Evolutionary conservation across 2,329 filamentous ascomycete genomes (phyloP), one percentile per base, ranked within the genome.

Genomic region (Epichloe typhina): DNA sequence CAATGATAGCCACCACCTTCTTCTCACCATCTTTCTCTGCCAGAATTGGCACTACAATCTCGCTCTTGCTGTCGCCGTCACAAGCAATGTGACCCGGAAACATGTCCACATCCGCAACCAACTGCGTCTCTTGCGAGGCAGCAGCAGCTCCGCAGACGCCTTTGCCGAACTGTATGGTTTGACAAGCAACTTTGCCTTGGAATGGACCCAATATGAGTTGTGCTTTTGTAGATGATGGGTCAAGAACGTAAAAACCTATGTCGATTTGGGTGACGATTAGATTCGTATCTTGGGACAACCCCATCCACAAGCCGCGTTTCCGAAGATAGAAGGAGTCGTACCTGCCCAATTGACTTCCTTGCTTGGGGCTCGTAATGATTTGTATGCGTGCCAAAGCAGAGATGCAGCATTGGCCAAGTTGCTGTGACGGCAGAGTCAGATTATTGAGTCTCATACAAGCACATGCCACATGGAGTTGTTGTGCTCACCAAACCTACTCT

Each of bases 61-160:
- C 87, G 62, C 86, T 90, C 68, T 72, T 78, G 59, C 80, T 87
- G 52, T 80, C 83, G 4, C 79, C 77, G 64, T 93, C 87, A 63
- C 87, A 91, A 9, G 87, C 86, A 61, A 93, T 90, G 63, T 91
- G 87, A 2, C 85, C 86, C 0, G 84, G 83, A 60, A 91, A 91
- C 48, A 69, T 61, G 42, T 87, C 82, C 7, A 93, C 86, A 63
- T 93, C 82, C 12, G 72, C 68, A 0, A 84, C 76, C 6, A 89
- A 64, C 67, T 87, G 83, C 11, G 86, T 89, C 53, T 68, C 62
- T 43, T 67, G 66, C 3, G 70, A 75, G 23, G 73, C 62, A 1
- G 85, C 86, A 0, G 86, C 85, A 6, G 78, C 69, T 3, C 87
- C 87, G 63, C 87, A 91, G 5, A 93, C 87, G 33, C 87, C 87